Base-by-base conservation (phyloP, 2,329 filamentous ascomycete species). In the Diplodia mutila region DNA sequence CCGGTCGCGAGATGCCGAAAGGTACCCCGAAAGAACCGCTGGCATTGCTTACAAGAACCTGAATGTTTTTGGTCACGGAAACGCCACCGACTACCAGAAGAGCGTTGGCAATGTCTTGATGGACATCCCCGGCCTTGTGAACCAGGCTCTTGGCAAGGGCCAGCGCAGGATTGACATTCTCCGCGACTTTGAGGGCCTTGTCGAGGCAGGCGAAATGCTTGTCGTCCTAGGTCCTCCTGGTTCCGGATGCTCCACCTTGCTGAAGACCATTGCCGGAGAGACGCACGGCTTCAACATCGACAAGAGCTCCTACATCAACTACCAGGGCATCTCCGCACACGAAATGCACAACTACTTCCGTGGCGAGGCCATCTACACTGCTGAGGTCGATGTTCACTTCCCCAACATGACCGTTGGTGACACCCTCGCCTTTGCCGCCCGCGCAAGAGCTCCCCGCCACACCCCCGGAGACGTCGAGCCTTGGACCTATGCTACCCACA, bases 311-410 rank as follows among this genome's bases (percentile, higher is more conserved):
- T 89, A 92, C 70, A 86, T 96, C 75, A 93, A 95, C 79, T 96
- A 95, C 75, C 90, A 94, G 75, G 90, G 89, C 69, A 84, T 91
- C 73, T 80, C 86, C 1, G 85, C 90, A 69, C 80, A 90, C 74
- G 86, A 91, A 72, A 94, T 95, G 90, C 87, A 91, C 77, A 87
- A 86, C 2, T 81, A 85, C 64, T 93, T 93, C 79, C 88, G 90
- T 48, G 92, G 92, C 70, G 92, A 95, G 80, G 90, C 90, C 69
- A 93, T 94, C 75, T 95, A 94, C 79, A 93, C 90, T 0, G 91
- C 91, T 67, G 91, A 94, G 75, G 89, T 92, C 32, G 92, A 95
- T 75, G 89, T 90, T 1, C 91, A 93, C 78, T 93, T 93, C 73
- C 90, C 91, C 25, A 86, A 90, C 79, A 78, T 94, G 71, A 88